A percentile compares a stretch with the other conserved stretches of the same genome.
These are phyloP conservation scores for Trichophyton mentagrophytes DNA, from an alignment of 2,329 filamentous ascomycete genomes.

Conservation along the genomic window DNA sequence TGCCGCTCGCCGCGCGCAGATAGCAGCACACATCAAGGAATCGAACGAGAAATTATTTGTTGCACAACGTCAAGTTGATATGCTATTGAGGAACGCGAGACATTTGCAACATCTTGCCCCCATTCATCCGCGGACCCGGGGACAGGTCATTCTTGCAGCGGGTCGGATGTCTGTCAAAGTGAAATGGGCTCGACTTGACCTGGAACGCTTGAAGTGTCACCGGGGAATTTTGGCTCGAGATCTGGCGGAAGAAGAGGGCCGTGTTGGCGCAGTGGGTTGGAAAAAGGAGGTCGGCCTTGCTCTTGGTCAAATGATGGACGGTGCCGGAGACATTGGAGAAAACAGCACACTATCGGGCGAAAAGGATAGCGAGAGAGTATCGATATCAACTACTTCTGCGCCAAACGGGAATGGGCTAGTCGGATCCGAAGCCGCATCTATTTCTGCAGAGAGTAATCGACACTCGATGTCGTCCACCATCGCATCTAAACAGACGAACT, in stretches of 20 bases:
- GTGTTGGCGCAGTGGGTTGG: slow-evolving; percentile 6
- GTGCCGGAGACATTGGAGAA: slow-evolving; percentile 8
- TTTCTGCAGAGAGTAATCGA: not conserved
- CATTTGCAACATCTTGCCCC: slow-evolving; percentile 82
- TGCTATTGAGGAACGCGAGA: slow-evolving; percentile 72
- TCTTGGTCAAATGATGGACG: slow-evolving; percentile 19
- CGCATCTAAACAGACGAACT: not conserved
- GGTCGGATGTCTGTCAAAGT: slow-evolving; percentile 74
- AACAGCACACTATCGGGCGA: not conserved
- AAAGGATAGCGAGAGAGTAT: not conserved
- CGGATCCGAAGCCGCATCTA: not conserved
- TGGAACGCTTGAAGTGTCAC: slow-evolving; percentile 85
- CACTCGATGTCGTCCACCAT: not conserved
- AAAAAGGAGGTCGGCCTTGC: slow-evolving; percentile 10
- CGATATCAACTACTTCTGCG: not conserved
- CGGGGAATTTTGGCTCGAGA: slow-evolving; percentile 77
- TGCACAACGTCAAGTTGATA: slow-evolving; percentile 65
- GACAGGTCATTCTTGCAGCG: slow-evolving; percentile 73
- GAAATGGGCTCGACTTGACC: slow-evolving; percentile 88
- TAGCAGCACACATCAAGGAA: slow-evolving; percentile 71
- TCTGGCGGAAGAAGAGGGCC: slow-evolving; percentile 57
- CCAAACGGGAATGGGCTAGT: not conserved
- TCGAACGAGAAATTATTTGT: slow-evolving; percentile 64
- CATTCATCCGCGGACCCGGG: slow-evolving; percentile 78
- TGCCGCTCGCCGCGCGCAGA: slow-evolving; percentile 65